Evolutionary conservation across 805 yeast genomes (phyloP).

Genomic region (Babjeviella inositovora): DNA sequence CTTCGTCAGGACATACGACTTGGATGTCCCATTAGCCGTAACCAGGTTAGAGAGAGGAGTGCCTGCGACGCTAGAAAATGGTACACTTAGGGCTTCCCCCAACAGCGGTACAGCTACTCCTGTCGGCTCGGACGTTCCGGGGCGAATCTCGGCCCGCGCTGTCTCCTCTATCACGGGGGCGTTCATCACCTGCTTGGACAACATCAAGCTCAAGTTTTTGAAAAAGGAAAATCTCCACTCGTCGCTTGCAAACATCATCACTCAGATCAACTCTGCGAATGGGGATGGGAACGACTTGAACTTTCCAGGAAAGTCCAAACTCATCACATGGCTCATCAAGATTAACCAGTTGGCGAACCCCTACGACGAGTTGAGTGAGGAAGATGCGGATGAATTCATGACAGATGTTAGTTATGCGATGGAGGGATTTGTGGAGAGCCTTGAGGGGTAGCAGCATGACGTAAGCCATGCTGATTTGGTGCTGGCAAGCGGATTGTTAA

Average conservation of each 20-base stretch:
- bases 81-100: slow-evolving; percentile 5
- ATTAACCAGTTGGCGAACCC: slow-evolving; percentile 16
- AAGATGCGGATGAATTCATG: no score
- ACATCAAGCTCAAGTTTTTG: slow-evolving; percentile 20
- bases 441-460: no score
- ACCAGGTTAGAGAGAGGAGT: slow-evolving; percentile 15
- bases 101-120: slow-evolving; percentile 2
- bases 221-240: slow-evolving; percentile 24
- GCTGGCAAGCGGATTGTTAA: no score
- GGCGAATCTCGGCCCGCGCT: slow-evolving; percentile 10
- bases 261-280: slow-evolving; percentile 19
- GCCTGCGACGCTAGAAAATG: slow-evolving; percentile 20
- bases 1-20: neutral
- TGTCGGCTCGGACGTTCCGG: slow-evolving; percentile 3
- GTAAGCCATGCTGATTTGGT: no score
- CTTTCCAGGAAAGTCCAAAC: slow-evolving; percentile 18
- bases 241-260: slow-evolving; percentile 18
- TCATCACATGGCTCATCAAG: slow-evolving; percentile 22
- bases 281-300: slow-evolving; percentile 15
- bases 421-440: no score
- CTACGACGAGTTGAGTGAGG: slow-evolving; percentile 7
- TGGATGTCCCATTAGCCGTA: slow-evolving; percentile 11
- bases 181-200: slow-evolving; percentile 29
- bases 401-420: no score
- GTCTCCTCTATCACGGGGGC: slow-evolving; percentile 23